A percentile compares a stretch with the other conserved stretches of the same genome.
phyloP scores from a whole-genome alignment of 2,329 filamentous ascomycete genomes.

The Monilinia vaccinii-corymbosi region DNA sequence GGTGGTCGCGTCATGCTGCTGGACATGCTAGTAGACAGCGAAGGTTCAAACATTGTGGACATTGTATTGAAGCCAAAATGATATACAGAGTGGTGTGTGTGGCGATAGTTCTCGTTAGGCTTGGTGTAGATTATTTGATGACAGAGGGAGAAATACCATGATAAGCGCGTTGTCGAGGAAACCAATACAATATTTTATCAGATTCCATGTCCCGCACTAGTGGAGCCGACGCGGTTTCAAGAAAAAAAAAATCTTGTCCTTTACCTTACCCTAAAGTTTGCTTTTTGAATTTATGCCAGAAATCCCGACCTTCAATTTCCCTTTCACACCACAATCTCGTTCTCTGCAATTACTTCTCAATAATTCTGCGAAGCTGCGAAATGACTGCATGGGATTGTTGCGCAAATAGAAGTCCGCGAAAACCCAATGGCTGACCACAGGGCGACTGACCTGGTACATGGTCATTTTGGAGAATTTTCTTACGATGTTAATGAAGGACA shows the following conservation, averaged over 20 bases:
- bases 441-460: conserved; percentile 40
- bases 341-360: not conserved
- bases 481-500: conserved; percentile 33
- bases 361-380: conserved; percentile 9
- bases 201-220: not conserved
- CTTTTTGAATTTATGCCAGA: not conserved
- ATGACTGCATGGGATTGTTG: conserved; percentile 20
- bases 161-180: conserved; percentile 12
- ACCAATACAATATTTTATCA: conserved; percentile 5
- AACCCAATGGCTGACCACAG: conserved; percentile 32
- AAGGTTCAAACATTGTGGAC: conserved; percentile 57
- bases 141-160: not conserved
- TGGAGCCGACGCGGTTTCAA: not conserved
- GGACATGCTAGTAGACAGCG: conserved; percentile 48
- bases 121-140: not conserved
- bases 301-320: not conserved
- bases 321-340: not conserved
- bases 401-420: conserved; percentile 18
- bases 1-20: conserved; percentile 36
- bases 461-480: conserved; percentile 41
- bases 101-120: not conserved
- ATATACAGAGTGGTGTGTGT: not conserved
- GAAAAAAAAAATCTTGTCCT: conserved; percentile 2
- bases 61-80: conserved; percentile 31
- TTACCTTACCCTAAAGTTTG: not conserved